Evolutionary conservation across 345 rosid genomes (phyloP).

Genomic region (Passiflora organensis): DNA sequence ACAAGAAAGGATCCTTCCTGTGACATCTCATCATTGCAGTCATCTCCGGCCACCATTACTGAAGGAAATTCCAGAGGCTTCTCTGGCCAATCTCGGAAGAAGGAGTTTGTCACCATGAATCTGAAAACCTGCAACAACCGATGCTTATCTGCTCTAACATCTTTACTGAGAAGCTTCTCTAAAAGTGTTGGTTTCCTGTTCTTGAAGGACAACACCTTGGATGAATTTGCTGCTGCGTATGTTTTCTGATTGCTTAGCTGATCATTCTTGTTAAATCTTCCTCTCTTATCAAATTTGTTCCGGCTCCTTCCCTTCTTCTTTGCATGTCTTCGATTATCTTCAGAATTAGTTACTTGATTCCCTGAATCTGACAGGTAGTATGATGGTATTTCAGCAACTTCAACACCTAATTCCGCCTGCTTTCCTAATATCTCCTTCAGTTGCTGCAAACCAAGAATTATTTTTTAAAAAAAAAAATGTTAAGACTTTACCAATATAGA

Average conservation of each 20-base stretch:
- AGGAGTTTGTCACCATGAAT: conserved; percentile 67
- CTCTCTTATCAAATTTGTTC: conserved; percentile 42
- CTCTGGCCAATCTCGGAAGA: conserved; percentile 59
- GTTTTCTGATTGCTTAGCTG: conserved; percentile 26
- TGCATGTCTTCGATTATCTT: conserved; percentile 23
- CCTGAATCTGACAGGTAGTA: conserved; percentile 50
- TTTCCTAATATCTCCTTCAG: conserved; percentile 76
- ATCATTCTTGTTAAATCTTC: conserved; percentile 36
- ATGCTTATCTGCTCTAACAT: conserved; percentile 58
- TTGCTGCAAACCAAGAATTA: conserved; percentile 51
- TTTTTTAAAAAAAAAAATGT: background rate
- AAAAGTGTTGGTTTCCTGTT: conserved; percentile 56
- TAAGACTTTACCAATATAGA: background rate
- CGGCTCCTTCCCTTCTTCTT: conserved; percentile 33
- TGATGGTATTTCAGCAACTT: conserved; percentile 87
- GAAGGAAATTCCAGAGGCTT: conserved; percentile 53
- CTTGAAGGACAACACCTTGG: conserved; percentile 22
- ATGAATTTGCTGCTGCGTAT: conserved; percentile 18
- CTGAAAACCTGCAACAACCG: conserved; percentile 63
- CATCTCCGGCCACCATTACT: conserved; percentile 49
- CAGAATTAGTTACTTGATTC: conserved; percentile 27
- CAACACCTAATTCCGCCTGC: conserved; percentile 89
- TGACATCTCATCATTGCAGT: conserved; percentile 20
- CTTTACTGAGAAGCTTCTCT: conserved; percentile 73
- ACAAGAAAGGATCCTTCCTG: conserved; percentile 21